Evolutionary conservation across 2,329 filamentous ascomycete species (phyloP).

Genomic region (Stagonosporopsis tanaceti): DNA sequence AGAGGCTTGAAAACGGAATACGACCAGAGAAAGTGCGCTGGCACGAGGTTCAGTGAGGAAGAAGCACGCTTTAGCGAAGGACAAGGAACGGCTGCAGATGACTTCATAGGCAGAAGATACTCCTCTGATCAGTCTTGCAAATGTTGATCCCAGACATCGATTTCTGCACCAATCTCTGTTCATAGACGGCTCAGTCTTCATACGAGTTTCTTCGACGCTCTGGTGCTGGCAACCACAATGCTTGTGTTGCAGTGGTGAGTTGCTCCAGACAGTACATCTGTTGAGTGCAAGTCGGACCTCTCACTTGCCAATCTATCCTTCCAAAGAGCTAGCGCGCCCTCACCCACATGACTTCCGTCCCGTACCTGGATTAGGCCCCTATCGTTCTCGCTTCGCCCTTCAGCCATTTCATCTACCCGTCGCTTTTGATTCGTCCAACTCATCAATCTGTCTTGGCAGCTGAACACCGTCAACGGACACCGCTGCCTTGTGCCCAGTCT

Average conservation of each 20-base stretch:
- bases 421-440: constrained; percentile 1
- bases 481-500: neutral
- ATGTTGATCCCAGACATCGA: neutral
- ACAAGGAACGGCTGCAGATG: neutral
- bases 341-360: neutral
- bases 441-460: constrained; percentile 3
- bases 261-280: neutral
- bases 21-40: neutral
- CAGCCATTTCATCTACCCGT: constrained; percentile 13
- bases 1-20: neutral
- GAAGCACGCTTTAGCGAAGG: neutral
- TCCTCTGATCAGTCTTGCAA: neutral
- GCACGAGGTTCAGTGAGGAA: neutral
- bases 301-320: neutral
- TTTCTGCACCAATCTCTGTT: too few relatives aligned
- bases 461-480: neutral
- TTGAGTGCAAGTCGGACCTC: neutral
- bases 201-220: neutral
- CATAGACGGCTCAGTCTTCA: neutral
- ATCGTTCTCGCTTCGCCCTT: constrained; percentile 8
- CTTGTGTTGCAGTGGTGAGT: neutral
- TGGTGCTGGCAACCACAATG: neutral
- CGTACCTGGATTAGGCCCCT: neutral
- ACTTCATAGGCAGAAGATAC: neutral
- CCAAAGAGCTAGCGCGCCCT: neutral